phyloP scores from a whole-genome alignment of 495 filamentous ascomycete genomes.

The Rhizodiscina lignyota region DNA sequence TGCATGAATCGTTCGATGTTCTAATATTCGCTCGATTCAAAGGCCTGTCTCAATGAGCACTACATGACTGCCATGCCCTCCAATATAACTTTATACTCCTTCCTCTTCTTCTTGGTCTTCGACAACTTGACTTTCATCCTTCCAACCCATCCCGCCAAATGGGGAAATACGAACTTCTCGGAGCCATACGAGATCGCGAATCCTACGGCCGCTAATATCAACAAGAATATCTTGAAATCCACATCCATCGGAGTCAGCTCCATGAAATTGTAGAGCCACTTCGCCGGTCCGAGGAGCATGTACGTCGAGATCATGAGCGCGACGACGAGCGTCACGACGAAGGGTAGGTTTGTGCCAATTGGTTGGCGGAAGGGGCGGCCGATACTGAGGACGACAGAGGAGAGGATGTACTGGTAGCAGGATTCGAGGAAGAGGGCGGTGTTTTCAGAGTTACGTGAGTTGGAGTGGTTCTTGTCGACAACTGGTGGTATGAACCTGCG shows the following conservation, averaged over 20 bases:
- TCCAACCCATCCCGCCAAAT: constrained; percentile 52
- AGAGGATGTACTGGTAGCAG: constrained; percentile 86
- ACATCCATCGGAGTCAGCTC: constrained; percentile 60
- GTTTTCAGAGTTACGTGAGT: constrained; percentile 82
- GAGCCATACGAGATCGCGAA: constrained; percentile 50
- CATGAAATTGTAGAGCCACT: constrained; percentile 59
- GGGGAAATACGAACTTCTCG: constrained; percentile 54
- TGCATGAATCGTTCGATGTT: too few species aligned
- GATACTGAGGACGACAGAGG: constrained; percentile 74
- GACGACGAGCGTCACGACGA: constrained; percentile 24
- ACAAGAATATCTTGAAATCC: constrained; percentile 52
- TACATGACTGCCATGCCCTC: too few species aligned
- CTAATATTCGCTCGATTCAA: too few species aligned
- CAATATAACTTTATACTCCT: constrained; percentile 81
- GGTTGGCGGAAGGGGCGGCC: constrained; percentile 76
- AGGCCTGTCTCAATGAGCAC: too few species aligned
- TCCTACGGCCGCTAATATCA: constrained; percentile 48
- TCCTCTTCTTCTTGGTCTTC: constrained; percentile 52
- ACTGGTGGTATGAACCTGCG: constrained; percentile 64
- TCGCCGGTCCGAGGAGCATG: constrained; percentile 58
- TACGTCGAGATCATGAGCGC: constrained; percentile 64
- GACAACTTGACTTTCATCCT: constrained; percentile 34
- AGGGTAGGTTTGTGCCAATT: constrained; percentile 46
- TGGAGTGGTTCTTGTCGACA: constrained; percentile 56
- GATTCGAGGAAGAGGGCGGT: constrained; percentile 76